Conservation (phyloP, 2,329 filamentous ascomycete species). For the Colletotrichum magnum region DNA sequence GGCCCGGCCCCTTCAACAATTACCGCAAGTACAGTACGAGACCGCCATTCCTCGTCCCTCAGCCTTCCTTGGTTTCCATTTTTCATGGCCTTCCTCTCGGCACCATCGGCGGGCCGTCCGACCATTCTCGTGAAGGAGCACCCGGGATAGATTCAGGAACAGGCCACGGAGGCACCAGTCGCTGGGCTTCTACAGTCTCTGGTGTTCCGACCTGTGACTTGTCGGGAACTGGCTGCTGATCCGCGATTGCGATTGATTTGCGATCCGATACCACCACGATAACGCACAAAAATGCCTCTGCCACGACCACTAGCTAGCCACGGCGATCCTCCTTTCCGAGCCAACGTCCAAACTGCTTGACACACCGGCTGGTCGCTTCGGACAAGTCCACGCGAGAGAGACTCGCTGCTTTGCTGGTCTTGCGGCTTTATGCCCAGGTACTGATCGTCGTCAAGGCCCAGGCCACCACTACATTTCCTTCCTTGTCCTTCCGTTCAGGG, state of each 20-base stretch:
- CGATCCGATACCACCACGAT: conserved; percentile 27
- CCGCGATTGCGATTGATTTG: conserved; percentile 33
- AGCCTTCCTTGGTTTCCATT: neutral
- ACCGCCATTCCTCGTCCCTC: neutral
- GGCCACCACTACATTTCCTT: conserved; percentile 14
- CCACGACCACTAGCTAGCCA: conserved; percentile 13
- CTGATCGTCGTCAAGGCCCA: conserved; percentile 10
- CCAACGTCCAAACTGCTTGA: conserved; percentile 15
- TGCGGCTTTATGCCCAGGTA: neutral
- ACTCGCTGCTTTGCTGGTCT: neutral
- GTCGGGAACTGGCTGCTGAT: conserved; percentile 29
- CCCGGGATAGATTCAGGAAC: conserved; percentile 36
- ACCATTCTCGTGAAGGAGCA: conserved; percentile 26
- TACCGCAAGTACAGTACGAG: conserved; percentile 3
- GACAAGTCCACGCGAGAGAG: conserved; percentile 4
- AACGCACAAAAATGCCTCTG: conserved; percentile 32
- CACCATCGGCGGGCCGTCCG: conserved; percentile 26
- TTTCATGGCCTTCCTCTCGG: conserved; percentile 21
- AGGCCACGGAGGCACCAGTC: conserved; percentile 29
- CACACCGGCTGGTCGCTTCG: conserved; percentile 7
- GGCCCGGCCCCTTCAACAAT: conserved; percentile 23
- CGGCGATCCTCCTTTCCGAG: conserved; percentile 15
- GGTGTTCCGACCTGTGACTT: neutral
- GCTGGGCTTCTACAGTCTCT: neutral
- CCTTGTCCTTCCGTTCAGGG: conserved; percentile 6